Evolutionary conservation across 2,329 filamentous ascomycete genomes (phyloP), one percentile per base, ranked within the genome.

Genomic region (Phoma herbarum): DNA sequence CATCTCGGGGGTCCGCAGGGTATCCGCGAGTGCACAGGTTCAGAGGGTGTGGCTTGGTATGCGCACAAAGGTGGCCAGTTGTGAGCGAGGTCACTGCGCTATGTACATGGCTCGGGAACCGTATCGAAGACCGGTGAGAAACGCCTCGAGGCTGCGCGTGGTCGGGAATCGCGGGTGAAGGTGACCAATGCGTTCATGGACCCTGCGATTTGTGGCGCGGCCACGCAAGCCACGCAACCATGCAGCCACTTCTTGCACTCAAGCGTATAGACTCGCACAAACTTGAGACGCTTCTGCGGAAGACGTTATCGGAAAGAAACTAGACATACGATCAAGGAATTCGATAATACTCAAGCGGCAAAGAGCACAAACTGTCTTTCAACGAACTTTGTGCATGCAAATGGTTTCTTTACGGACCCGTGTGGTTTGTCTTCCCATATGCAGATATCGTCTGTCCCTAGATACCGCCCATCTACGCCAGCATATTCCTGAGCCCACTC

Each of bases 1-100:
- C 71, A 74, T 74, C 52, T 66, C 68, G 66, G 69, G 48, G 44
- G 63, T 68, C 59, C 64, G 23, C 41, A 9, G 18, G 41, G 41
- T n/a, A 26, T 43, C 18, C 56, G 22, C 25, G 35, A 9, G 23
- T 18, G 2, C 11, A 11, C 35, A 20, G 35, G n/a, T 39, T 39
- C 16, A 7, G 23, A 44, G 8, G 23, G 16, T 22, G 48, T 29
- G 23, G 50, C 50, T 42, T 39, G 35, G 28, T 48, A 14, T 46
- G 44, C 37, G 50, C 43, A 26, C 49, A 28, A 31, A 26, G 14
- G 18, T 41, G 10, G 18, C 37, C 22, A 42, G 22, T 46, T 4
- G 48, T 33, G 10, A 7, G 37, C 16, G 23, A 18, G 31, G 9
- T n/a, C 8, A 52, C 31, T 50, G 50, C 45, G 48, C 44, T 55